Conservation (phyloP, 441 rosid species). For the Populus trichocarpa region DNA sequence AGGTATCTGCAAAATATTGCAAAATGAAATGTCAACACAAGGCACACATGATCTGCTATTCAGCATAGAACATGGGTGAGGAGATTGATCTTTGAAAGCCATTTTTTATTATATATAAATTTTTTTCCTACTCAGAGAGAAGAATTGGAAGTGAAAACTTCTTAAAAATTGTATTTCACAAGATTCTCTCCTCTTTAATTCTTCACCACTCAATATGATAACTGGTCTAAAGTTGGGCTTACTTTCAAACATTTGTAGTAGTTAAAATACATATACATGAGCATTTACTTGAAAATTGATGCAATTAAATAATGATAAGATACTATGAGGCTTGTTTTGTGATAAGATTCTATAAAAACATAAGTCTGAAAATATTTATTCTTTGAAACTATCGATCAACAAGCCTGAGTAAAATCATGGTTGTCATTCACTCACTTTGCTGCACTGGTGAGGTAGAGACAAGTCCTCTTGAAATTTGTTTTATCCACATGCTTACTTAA, state of each 20-base stretch:
- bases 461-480: slow-evolving; percentile 88
- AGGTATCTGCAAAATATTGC: slow-evolving; percentile 57
- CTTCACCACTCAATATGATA: neutral
- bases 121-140: neutral
- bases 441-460: slow-evolving; percentile 84
- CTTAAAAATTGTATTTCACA: neutral
- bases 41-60: neutral
- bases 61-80: neutral
- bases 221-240: neutral
- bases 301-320: neutral
- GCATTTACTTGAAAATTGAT: neutral
- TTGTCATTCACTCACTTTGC: slow-evolving; percentile 60
- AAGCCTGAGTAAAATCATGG: neutral
- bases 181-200: neutral
- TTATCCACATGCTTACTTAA: slow-evolving; percentile 78
- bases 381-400: neutral
- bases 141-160: neutral
- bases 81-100: neutral
- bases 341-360: neutral
- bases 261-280: neutral
- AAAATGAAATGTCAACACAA: neutral
- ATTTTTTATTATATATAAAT: no score
- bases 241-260: neutral
- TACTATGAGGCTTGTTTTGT: neutral
- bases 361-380: neutral